phyloP scores from a whole-genome alignment of 2,329 filamentous ascomycete genomes.

The Cytospora piceae region DNA sequence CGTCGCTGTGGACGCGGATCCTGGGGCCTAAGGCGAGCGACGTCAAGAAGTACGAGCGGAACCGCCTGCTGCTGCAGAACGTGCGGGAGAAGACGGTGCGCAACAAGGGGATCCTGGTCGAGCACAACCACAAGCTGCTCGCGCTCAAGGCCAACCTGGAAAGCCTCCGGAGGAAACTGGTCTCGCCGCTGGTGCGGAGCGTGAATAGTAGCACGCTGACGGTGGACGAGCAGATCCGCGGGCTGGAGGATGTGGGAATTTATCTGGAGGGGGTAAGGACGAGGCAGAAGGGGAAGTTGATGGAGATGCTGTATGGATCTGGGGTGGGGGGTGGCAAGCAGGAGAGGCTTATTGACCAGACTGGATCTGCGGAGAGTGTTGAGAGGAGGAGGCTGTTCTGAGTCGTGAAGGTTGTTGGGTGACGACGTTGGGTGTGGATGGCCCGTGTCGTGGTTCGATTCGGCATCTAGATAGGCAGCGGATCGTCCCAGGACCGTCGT shows the following conservation, averaged over 20 bases:
- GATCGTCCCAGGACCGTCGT: too few relatives aligned
- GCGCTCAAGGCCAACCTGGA: constrained; percentile 87
- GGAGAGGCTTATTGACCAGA: constrained; percentile 26
- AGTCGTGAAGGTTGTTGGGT: neutral
- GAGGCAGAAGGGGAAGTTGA: constrained; percentile 79
- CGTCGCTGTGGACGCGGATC: constrained; percentile 82
- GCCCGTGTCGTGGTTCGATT: neutral
- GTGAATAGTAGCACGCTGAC: constrained; percentile 70
- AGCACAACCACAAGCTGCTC: constrained; percentile 83
- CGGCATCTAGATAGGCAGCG: neutral
- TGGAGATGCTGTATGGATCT: constrained; percentile 75
- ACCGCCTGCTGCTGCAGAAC: constrained; percentile 76
- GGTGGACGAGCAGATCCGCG: constrained; percentile 83
- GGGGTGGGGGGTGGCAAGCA: constrained; percentile 35
- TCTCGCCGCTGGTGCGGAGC: constrained; percentile 79
- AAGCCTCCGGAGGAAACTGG: constrained; percentile 78
- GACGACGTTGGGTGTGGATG: neutral
- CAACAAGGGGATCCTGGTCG: constrained; percentile 84
- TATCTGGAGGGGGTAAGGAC: constrained; percentile 77
- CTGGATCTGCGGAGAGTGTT: constrained; percentile 9
- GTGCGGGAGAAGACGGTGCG: constrained; percentile 82
- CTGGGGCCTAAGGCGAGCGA: constrained; percentile 75
- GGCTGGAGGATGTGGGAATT: constrained; percentile 77
- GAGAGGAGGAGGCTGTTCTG: constrained; percentile 1
- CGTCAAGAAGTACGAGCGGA: constrained; percentile 90